phyloP scores from a whole-genome alignment of 306 rosid species.

The Geum urbanum region DNA sequence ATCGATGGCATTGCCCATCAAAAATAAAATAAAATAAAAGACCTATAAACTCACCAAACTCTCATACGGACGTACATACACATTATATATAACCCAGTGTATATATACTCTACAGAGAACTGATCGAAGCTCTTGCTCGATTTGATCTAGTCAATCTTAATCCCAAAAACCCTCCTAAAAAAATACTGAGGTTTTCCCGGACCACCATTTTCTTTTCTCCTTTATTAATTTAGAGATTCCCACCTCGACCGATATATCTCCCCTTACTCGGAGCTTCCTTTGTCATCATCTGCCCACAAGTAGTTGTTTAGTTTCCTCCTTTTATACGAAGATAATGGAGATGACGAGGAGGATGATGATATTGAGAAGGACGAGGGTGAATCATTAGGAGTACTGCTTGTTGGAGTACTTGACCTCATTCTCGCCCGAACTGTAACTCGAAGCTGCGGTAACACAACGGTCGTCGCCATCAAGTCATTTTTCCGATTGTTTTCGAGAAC shows the following conservation, averaged over 20 bases:
- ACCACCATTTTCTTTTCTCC: slow-evolving; percentile 33
- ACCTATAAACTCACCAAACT: slow-evolving; percentile 54
- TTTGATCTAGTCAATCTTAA: slow-evolving; percentile 46
- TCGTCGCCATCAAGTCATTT: slow-evolving; percentile 18
- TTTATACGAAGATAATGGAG: slow-evolving; percentile 48
- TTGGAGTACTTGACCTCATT: slow-evolving; percentile 40
- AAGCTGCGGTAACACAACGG: slow-evolving; percentile 60
- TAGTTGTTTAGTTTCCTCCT: slow-evolving; percentile 71
- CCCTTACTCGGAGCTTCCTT: slow-evolving; percentile 52
- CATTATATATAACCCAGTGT: slow-evolving; percentile 22
- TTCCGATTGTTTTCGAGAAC: slow-evolving; percentile 43
- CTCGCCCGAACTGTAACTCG: slow-evolving; percentile 51
- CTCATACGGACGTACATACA: slow-evolving; percentile 28
- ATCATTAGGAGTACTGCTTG: slow-evolving; percentile 10
- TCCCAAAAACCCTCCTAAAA: slow-evolving; percentile 51
- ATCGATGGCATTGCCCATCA: slow-evolving; percentile 53
- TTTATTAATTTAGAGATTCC: slow-evolving; percentile 8
- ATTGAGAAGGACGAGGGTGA: slow-evolving; percentile 33
- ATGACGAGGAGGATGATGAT: slow-evolving; percentile 49
- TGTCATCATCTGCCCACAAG: slow-evolving; percentile 77
- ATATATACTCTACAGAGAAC: slow-evolving; percentile 45
- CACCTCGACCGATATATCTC: background rate
- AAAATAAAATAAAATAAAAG: slow-evolving; percentile 32
- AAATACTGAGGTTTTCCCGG: slow-evolving; percentile 61
- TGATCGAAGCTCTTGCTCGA: slow-evolving; percentile 2